Percentiles rank a stretch among this genome's conserved stretches.
Evolutionary conservation across 1,284 basidiomycete genomes (phyloP).

Genomic region (Melanopsichium pennsylvanicum): DNA sequence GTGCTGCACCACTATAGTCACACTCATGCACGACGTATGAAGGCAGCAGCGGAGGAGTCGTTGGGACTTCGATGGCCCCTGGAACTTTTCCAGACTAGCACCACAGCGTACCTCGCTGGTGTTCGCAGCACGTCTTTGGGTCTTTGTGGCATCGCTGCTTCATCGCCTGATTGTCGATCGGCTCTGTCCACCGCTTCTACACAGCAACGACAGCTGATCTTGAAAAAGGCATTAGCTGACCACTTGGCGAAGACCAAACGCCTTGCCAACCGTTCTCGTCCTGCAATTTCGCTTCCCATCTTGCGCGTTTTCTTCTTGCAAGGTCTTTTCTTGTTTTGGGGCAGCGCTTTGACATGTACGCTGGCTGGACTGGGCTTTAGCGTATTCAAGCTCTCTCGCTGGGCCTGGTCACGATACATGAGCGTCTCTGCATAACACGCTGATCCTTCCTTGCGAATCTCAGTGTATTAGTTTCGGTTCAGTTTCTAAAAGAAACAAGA

Average conservation of each 20-base stretch:
- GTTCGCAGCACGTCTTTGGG: slow-evolving; percentile 9
- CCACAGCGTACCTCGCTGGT: slow-evolving; percentile 1
- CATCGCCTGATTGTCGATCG: not conserved
- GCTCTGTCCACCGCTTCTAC: slow-evolving; percentile 1
- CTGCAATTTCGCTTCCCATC: slow-evolving; percentile 1
- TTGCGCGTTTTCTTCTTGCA: slow-evolving; percentile 26
- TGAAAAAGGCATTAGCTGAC: slow-evolving; percentile 7
- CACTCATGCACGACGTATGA: not conserved
- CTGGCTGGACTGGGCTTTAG: slow-evolving; percentile 8
- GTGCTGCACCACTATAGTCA: slow-evolving; percentile 6
- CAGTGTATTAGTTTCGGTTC: no score
- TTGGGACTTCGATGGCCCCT: slow-evolving; percentile 11
- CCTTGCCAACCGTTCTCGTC: slow-evolving; percentile 6
- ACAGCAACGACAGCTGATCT: slow-evolving; percentile 4
- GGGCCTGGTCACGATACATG: slow-evolving; percentile 19
- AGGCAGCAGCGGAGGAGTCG: not conserved
- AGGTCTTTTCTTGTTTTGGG: slow-evolving; percentile 23
- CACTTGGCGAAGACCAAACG: slow-evolving; percentile 15
- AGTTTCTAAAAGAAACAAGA: no score
- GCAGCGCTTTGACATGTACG: slow-evolving; percentile 5
- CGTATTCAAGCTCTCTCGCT: slow-evolving; percentile 12
- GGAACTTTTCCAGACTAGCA: slow-evolving; percentile 3
- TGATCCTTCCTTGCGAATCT: no score
- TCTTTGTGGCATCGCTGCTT: slow-evolving; percentile 3
- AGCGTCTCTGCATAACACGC: not conserved